Conservation (phyloP, 805 yeast species). For the Suhomyces sp. region DNA sequence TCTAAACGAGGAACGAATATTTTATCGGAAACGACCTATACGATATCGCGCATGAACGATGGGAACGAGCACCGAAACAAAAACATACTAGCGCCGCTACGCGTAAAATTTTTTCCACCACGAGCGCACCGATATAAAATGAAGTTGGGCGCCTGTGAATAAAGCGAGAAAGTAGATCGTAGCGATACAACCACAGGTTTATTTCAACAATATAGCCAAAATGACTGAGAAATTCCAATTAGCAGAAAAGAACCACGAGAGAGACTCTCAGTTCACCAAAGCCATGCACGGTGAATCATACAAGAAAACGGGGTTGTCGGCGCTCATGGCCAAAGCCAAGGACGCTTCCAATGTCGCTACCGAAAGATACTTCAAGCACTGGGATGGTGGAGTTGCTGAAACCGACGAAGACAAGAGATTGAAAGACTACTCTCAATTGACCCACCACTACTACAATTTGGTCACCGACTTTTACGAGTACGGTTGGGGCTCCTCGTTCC, state of each 20-base stretch:
- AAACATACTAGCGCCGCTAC: not conserved
- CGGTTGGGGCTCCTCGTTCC: constrained; percentile 99
- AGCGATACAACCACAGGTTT: constrained; percentile 7
- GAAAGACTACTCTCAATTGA: constrained; percentile 82
- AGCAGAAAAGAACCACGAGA: constrained; percentile 50
- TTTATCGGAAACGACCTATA: not conserved
- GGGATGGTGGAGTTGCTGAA: constrained; percentile 86
- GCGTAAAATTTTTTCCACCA: constrained; percentile 1
- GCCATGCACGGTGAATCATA: constrained; percentile 82
- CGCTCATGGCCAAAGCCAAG: constrained; percentile 73
- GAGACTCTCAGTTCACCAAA: constrained; percentile 72
- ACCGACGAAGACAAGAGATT: constrained; percentile 73
- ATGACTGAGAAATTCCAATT: constrained; percentile 23
- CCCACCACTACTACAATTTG: constrained; percentile 93
- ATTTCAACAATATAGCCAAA: constrained; percentile 2
- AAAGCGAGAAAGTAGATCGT: not conserved
- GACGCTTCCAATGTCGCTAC: constrained; percentile 77
- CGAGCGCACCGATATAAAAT: not conserved
- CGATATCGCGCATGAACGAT: constrained; percentile 1
- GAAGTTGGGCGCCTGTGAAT: not conserved
- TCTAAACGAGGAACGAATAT: not conserved
- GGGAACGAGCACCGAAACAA: constrained; percentile 2
- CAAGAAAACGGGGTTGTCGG: constrained; percentile 66
- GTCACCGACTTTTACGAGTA: constrained; percentile 98
- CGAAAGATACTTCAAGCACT: constrained; percentile 89